Evolutionary conservation across 1,284 basidiomycete genomes (phyloP), one percentile per base, ranked within the genome.

Genomic region (Leccinum fallax): DNA sequence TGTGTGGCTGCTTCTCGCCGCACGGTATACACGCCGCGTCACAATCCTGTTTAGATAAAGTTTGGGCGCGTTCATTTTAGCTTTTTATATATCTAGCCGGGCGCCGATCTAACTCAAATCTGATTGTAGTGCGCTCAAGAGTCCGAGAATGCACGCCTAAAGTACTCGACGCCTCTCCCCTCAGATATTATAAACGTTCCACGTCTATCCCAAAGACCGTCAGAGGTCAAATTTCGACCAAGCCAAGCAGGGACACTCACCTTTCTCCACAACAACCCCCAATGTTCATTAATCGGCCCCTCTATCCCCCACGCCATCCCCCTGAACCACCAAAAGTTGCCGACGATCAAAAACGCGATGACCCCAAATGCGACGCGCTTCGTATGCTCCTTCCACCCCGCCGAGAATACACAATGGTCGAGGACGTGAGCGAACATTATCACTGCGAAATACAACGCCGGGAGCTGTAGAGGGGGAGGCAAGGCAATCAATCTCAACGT

Each of bases 391-490:
- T 93, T 80, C 36, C 85, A 81, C 38, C 84, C 83, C 2, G 92
- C 87, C 4, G 85, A 85, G 78, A 98, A 96, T 69, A 97, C 78
- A 77, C 95, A 93, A 75, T 97, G 94, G 78, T 99, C 96, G 65
- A 97, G 81, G 53, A 98, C 74, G 74, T 98, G 94, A 0, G 88
- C 93, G 51, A 90, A 81, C 89, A 98, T 95, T 59, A 99, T 78
- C 52, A 98, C 94, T 4, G 95, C 86, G 79, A 99, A 99, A 82
- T 96, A 98, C 13, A 98, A 80, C 0, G 97, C 97, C 2, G 97
- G 97, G 6, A 99, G 87, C 90, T 93, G 19, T 65, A 3, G 57
- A 16, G 16, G 10, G 8, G 36, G 6, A 4, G 21, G 11, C 46
- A 48, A 48, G 46, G 21, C 21, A 48, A 24, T 48, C 46, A 7